Percentiles rank a stretch among this genome's conserved stretches.
phyloP scores from a whole-genome alignment of 1,284 basidiomycete species.

The Ustilago curta region DNA sequence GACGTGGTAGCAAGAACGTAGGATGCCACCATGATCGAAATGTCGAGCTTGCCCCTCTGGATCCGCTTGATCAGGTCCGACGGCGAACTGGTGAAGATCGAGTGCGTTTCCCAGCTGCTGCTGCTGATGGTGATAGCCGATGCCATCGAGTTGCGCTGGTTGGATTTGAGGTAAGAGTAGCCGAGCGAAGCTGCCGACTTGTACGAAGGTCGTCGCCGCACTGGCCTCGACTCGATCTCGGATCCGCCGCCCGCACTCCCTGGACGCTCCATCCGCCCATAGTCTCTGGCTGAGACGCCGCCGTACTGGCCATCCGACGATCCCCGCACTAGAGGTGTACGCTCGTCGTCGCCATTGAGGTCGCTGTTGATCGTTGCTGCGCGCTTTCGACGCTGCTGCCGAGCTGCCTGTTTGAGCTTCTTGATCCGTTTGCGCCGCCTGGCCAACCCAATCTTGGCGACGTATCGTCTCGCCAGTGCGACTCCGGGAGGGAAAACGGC shows the following conservation, averaged over 20 bases:
- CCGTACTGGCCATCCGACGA: constrained; percentile 18
- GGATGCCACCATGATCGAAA: constrained; percentile 49
- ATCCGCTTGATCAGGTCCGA: constrained; percentile 52
- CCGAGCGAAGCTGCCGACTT: constrained; percentile 36
- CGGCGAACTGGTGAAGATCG: constrained; percentile 40
- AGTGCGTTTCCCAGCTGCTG: constrained; percentile 47
- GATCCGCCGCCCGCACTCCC: not conserved
- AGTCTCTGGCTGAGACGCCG: constrained; percentile 31
- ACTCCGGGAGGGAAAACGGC: constrained; percentile 59
- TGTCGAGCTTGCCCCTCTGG: constrained; percentile 57
- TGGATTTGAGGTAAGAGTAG: constrained; percentile 27
- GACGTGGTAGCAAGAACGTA: constrained; percentile 30
- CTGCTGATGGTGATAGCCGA: constrained; percentile 30
- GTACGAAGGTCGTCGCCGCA: constrained; percentile 41
- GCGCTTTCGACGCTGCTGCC: constrained; percentile 19
- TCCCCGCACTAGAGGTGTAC: constrained; percentile 24
- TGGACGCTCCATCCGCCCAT: constrained; percentile 9
- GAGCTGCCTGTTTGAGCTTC: constrained; percentile 33
- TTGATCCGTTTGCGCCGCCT: constrained; percentile 27
- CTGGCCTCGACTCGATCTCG: constrained; percentile 16
- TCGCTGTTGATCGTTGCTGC: not conserved
- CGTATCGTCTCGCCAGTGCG: constrained; percentile 42
- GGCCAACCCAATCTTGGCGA: constrained; percentile 42
- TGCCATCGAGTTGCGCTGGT: constrained; percentile 28
- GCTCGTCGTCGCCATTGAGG: constrained; percentile 17